These are phyloP conservation scores for Agaricus subrufescens DNA, from an alignment of 768 basidiomycete genomes.

Conservation along the genomic window DNA sequence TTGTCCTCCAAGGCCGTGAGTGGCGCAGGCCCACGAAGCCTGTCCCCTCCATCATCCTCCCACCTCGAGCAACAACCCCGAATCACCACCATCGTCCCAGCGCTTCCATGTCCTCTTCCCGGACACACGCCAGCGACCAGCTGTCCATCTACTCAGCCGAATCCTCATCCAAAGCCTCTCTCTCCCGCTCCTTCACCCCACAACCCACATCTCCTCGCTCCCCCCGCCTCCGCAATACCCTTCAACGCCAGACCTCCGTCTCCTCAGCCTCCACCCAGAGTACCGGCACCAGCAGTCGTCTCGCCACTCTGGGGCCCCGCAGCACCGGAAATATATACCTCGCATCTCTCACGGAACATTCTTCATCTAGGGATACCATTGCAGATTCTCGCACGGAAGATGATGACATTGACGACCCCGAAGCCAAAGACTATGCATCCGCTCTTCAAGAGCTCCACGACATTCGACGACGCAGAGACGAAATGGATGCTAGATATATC, in stretches of 20 bases:
- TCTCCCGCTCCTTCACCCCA: slow-evolving; percentile 29
- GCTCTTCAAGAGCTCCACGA: slow-evolving; percentile 42
- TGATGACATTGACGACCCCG: slow-evolving; percentile 33
- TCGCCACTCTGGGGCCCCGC: slow-evolving; percentile 23
- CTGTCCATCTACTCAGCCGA: slow-evolving; percentile 36
- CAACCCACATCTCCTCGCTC: slow-evolving; percentile 22
- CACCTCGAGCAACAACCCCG: slow-evolving; percentile 14
- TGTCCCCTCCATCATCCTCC: slow-evolving; percentile 20
- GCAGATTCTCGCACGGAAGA: slow-evolving; percentile 9
- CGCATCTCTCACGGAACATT: slow-evolving; percentile 15
- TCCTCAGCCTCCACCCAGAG: slow-evolving; percentile 55
- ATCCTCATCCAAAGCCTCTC: slow-evolving; percentile 34
- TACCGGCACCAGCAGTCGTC: slow-evolving; percentile 9
- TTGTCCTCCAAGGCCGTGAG: slow-evolving; percentile 28
- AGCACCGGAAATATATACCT: slow-evolving; percentile 42
- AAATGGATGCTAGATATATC: slow-evolving; percentile 65
- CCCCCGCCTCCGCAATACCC: slow-evolving; percentile 23
- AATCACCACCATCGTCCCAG: slow-evolving; percentile 5
- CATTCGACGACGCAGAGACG: slow-evolving; percentile 58
- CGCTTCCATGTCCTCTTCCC: slow-evolving; percentile 8
- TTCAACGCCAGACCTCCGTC: slow-evolving; percentile 41
- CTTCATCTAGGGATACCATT: slow-evolving; percentile 14
- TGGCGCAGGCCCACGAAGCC: slow-evolving; percentile 26
- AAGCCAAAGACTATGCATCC: slow-evolving; percentile 10
- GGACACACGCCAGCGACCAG: slow-evolving; percentile 27